phyloP scores from a whole-genome alignment of 352 stramenopile genomes.

The Aphanomyces stellatus region DNA sequence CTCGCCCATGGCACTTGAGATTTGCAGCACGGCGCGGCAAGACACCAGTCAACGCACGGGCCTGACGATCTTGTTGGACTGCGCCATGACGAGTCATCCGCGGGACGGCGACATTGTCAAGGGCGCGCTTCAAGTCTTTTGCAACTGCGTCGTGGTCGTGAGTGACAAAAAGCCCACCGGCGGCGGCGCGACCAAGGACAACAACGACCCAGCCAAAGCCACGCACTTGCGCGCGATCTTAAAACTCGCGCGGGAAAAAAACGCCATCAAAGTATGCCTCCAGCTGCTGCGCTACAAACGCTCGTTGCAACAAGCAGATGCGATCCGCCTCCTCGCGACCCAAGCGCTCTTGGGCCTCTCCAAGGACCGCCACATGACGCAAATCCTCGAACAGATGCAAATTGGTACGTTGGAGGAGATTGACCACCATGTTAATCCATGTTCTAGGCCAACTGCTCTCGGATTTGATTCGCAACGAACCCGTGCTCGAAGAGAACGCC shows the following conservation, averaged over 20 bases:
- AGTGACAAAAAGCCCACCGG: constrained; percentile 32
- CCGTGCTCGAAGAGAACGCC: constrained; percentile 77
- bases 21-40: constrained; percentile 61
- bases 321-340: constrained; percentile 72
- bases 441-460: constrained; percentile 55
- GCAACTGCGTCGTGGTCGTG: constrained; percentile 66
- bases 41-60: constrained; percentile 24
- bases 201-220: constrained; percentile 48
- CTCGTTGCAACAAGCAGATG: constrained; percentile 79
- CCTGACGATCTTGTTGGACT: constrained; percentile 66
- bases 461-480: constrained; percentile 78
- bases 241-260: constrained; percentile 64
- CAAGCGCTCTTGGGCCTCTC: constrained; percentile 72
- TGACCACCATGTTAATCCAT: too few relatives aligned
- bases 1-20: constrained; percentile 51
- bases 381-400: constrained; percentile 89
- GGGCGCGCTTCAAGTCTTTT: constrained; percentile 64
- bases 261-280: constrained; percentile 82
- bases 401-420: constrained; percentile 35
- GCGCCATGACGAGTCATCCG: constrained; percentile 59
- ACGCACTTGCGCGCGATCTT: constrained; percentile 57
- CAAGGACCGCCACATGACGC: constrained; percentile 79
- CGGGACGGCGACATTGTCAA: constrained; percentile 69
- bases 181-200: constrained; percentile 32
- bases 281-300: constrained; percentile 82